Conservation (phyloP, 305 asterid genomes). For the Solanum aculeatissimum region DNA sequence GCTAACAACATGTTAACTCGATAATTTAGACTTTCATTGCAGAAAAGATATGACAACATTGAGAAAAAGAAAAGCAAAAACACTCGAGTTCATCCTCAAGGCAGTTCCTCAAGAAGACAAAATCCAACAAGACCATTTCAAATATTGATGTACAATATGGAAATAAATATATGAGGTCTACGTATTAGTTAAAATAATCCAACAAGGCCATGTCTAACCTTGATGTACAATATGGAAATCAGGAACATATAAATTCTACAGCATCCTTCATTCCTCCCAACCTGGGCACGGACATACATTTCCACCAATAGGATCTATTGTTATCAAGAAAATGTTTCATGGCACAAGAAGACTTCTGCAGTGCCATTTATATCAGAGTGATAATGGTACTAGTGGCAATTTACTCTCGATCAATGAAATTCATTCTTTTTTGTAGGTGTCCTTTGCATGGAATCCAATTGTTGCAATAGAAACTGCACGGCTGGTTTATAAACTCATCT, state of each 20-base stretch:
- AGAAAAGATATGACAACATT: background rate
- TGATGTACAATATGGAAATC: background rate
- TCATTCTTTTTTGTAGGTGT: background rate
- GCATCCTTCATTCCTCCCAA: background rate
- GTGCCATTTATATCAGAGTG: background rate
- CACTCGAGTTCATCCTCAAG: background rate
- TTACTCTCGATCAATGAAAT: background rate
- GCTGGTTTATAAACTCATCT: background rate
- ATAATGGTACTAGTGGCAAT: background rate
- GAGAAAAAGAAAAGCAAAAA: background rate
- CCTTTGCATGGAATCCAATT: background rate
- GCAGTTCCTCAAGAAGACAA: background rate
- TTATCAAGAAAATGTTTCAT: background rate
- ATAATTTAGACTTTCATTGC: background rate
- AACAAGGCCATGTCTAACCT: background rate
- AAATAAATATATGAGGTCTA: background rate
- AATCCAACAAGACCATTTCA: background rate
- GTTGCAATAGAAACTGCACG: background rate
- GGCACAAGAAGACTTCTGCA: background rate
- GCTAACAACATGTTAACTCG: background rate
- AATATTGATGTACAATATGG: background rate
- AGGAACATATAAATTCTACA: background rate
- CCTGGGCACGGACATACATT: no score
- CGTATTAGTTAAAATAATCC: background rate
- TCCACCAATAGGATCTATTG: no score